A percentile compares a stretch with the other conserved stretches of the same genome.
Evolutionary conservation across 179 eudicot species (phyloP).

Genomic region (Beta lomatogona): DNA sequence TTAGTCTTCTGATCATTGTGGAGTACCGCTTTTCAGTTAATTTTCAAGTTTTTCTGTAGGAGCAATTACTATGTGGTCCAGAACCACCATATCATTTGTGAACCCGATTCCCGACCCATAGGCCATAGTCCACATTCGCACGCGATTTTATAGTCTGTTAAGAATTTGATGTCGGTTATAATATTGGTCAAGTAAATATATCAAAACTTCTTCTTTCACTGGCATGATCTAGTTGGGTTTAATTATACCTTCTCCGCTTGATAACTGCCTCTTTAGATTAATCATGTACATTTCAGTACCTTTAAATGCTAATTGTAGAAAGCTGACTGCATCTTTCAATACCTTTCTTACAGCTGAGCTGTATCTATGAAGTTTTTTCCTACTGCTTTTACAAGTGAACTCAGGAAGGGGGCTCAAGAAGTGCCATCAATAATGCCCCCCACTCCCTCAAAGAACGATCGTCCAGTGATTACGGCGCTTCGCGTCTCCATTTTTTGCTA

Average conservation of each 20-base stretch:
- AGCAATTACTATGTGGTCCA: too few relatives aligned
- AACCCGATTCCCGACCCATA: too few relatives aligned
- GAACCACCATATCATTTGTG: too few relatives aligned
- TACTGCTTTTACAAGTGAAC: neutral
- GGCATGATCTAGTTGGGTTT: neutral
- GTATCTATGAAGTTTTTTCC: neutral
- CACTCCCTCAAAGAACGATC: neutral
- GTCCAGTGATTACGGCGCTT: neutral
- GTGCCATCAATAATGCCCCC: neutral
- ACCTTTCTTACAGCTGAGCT: slow-evolving; percentile 4
- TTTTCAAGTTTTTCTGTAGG: too few relatives aligned
- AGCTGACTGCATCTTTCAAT: neutral
- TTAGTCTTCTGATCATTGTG: too few relatives aligned
- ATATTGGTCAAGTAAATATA: too few relatives aligned
- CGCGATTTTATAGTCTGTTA: neutral
- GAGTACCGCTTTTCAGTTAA: too few relatives aligned
- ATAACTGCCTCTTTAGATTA: neutral
- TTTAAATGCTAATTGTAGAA: neutral
- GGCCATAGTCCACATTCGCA: neutral
- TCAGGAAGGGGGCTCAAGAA: neutral
- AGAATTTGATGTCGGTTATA: too few relatives aligned
- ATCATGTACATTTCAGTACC: neutral
- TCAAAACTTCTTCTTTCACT: neutral
- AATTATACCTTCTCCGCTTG: neutral
- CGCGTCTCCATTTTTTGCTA: neutral